Base-by-base conservation (phyloP, 805 yeast species). In the Candida andamanensis region DNA sequence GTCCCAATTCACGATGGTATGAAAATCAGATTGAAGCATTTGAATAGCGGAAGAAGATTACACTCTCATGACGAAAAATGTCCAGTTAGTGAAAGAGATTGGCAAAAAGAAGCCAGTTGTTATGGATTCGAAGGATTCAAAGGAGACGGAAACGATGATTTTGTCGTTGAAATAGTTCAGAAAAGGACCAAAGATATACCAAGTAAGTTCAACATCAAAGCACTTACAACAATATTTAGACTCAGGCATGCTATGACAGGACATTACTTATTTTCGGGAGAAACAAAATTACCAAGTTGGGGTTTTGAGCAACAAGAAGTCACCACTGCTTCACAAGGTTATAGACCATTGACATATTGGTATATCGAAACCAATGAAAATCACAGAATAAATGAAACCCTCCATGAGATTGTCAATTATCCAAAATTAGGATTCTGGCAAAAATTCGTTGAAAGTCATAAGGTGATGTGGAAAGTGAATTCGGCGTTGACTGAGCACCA, bases 131-230 rank as follows among this genome's bases (percentile, higher is more conserved):
- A 78, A 26, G 86, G 84, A 3, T 84, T 82, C 46, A 76, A 51
- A 16, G 95, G 94, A 57, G 92, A 84, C 59, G 80, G 86, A 34
- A 84, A 84, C 56, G 95, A 84, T 59, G 89, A 83, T 53, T 84
- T 83, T 58, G 57, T 78, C 40, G 78, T 84, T 39, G 90, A 83
- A 54, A 79, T 84, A 42, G 85, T 77, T 39, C 60, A 72, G 46
- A 63, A 65, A 29, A 47, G 57, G 35, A 70, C 84, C 17, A 62
- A 57, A 23, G 56, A 67, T 2, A 76, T 73, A 21, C 68, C 56
- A 21, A 77, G 85, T 12, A 75, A 69, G 49, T 57, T 64, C 19
- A 65, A 68, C 38, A 69, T 84, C 22, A 70, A 72, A 41, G 85
- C 94, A 11, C 55, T 84, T 27, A 74, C 78, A 27, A 76, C 92